A percentile compares a stretch with the other conserved stretches of the same genome.
Conservation (phyloP, 2,329 filamentous ascomycete species). For the Botrytis medusae region DNA sequence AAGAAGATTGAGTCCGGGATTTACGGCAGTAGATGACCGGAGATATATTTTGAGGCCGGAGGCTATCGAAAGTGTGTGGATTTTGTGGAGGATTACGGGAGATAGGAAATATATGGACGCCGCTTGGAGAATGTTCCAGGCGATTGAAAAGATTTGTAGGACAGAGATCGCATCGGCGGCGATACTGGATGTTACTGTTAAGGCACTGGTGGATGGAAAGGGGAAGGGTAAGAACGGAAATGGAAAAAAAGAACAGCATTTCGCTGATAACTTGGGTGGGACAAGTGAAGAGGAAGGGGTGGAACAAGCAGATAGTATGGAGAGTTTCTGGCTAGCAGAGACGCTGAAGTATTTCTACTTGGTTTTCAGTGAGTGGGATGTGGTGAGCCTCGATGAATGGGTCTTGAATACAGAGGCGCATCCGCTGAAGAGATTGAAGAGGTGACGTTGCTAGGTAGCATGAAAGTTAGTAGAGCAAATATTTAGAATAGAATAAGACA, state of each 20-base stretch:
- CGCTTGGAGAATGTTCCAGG: constrained; percentile 51
- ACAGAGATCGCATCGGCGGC: constrained; percentile 47
- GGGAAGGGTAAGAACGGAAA: constrained; percentile 41
- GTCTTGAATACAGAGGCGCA: constrained; percentile 46
- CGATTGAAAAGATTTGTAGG: constrained; percentile 45
- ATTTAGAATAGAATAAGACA: neutral
- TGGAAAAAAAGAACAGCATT: neutral
- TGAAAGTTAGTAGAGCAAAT: neutral
- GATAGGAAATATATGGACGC: constrained; percentile 43
- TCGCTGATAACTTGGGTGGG: neutral
- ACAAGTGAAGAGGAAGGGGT: neutral
- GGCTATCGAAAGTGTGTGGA: constrained; percentile 67
- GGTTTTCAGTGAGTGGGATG: constrained; percentile 48
- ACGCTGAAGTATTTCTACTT: constrained; percentile 65
- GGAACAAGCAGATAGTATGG: constrained; percentile 43
- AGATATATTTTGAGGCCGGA: constrained; percentile 49
- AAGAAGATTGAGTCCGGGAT: constrained; percentile 31
- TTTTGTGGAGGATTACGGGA: constrained; percentile 47
- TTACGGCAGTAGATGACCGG: constrained; percentile 30
- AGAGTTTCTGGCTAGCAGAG: constrained; percentile 64
- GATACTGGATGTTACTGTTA: constrained; percentile 44
- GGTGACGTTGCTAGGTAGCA: neutral
- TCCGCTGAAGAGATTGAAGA: constrained; percentile 28
- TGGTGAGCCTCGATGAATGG: constrained; percentile 61
- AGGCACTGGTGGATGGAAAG: constrained; percentile 50